phyloP scores from a whole-genome alignment of 352 stramenopile genomes.

The Pythium chondricola region DNA sequence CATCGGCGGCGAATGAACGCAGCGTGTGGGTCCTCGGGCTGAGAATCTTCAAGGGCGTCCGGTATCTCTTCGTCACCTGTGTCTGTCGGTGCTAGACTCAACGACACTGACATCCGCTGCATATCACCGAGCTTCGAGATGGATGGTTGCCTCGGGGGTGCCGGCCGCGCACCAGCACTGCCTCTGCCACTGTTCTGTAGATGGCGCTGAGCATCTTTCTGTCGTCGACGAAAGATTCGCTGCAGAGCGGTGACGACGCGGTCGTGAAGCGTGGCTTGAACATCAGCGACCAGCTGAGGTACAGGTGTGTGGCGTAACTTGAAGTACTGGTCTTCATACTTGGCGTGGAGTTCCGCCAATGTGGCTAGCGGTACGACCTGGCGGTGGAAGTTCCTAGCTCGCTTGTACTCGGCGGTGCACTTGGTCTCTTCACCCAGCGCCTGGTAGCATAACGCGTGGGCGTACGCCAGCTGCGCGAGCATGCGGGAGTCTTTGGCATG shows the following conservation, averaged over 20 bases:
- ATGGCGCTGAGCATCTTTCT: neutral
- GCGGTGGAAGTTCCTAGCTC: conserved; percentile 55
- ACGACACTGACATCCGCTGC: neutral
- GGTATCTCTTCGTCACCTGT: neutral
- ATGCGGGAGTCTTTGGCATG: conserved; percentile 63
- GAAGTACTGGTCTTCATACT: conserved; percentile 42
- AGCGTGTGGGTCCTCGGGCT: neutral
- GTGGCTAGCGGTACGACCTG: conserved; percentile 39
- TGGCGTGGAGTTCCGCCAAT: conserved; percentile 30
- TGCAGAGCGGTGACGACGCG: conserved; percentile 51
- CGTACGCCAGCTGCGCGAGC: conserved; percentile 44
- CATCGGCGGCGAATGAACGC: conserved; percentile 8
- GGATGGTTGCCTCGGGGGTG: neutral
- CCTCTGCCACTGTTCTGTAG: neutral
- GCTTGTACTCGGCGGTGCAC: conserved; percentile 59
- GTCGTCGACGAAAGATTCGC: conserved; percentile 48
- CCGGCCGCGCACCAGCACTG: too few relatives aligned
- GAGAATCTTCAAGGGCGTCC: too few relatives aligned
- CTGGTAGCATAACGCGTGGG: conserved; percentile 52
- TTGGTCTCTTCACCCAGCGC: conserved; percentile 39
- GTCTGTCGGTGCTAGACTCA: neutral
- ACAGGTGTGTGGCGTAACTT: conserved; percentile 42
- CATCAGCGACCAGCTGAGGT: conserved; percentile 42
- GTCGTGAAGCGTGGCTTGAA: conserved; percentile 55
- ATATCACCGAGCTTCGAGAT: neutral